These are phyloP conservation scores for Camelina hispida DNA, from an alignment of 345 rosid genomes.

Conservation along the genomic window DNA sequence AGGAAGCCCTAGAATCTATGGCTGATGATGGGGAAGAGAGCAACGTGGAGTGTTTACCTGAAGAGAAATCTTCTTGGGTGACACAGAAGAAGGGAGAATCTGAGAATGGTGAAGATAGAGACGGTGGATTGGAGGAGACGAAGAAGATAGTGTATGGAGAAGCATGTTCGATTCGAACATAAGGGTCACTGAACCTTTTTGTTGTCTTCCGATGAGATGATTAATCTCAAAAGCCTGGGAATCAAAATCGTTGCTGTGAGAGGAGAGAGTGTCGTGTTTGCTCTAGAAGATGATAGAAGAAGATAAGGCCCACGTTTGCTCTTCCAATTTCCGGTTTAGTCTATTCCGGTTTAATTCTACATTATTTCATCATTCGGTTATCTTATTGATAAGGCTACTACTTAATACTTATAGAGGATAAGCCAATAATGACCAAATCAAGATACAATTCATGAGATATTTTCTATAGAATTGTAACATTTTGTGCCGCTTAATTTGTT, in stretches of 20 bases:
- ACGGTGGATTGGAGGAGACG: slow-evolving; percentile 43
- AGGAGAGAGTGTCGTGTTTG: not conserved
- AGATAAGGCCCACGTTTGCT: slow-evolving; percentile 44
- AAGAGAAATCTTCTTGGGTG: slow-evolving; percentile 44
- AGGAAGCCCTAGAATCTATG: not conserved
- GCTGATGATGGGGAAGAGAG: not conserved
- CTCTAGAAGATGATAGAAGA: slow-evolving; percentile 29
- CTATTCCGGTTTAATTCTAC: not conserved
- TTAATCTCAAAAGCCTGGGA: slow-evolving; percentile 4
- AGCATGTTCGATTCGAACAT: slow-evolving; percentile 53
- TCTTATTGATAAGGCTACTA: not conserved
- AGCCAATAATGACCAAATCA: too few species aligned
- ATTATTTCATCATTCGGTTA: not conserved
- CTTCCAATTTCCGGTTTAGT: slow-evolving; percentile 20
- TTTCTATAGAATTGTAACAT: too few species aligned
- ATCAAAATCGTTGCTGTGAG: slow-evolving; percentile 10
- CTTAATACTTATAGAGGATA: too few species aligned
- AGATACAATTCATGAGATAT: too few species aligned
- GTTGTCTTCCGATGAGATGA: slow-evolving; percentile 11
- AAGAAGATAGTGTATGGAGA: slow-evolving; percentile 57
- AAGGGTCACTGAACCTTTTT: not conserved
- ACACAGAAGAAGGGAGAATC: slow-evolving; percentile 44
- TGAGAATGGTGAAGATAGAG: slow-evolving; percentile 39
- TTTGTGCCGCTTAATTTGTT: too few species aligned
- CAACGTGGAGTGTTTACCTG: slow-evolving; percentile 47